A percentile compares a stretch with the other conserved stretches of the same genome.
phyloP scores from a whole-genome alignment of 2,329 filamentous ascomycete genomes.

The Hansfordia pulvinata region DNA sequence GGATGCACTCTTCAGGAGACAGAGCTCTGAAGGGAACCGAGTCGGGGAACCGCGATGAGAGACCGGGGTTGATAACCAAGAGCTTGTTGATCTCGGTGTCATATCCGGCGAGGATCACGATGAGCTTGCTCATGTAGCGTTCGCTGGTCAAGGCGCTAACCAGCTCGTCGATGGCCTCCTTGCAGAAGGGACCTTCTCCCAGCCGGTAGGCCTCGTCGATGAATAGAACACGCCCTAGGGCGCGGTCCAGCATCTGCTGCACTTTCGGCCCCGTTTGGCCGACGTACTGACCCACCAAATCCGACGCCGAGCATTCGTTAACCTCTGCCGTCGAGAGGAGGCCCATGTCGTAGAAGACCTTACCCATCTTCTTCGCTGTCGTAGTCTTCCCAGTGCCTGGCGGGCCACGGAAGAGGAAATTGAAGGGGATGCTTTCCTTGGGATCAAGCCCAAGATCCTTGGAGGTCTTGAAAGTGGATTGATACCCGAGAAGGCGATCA shows the following conservation, averaged over 20 bases:
- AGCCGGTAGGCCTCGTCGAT: slow-evolving; percentile 2
- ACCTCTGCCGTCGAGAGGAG: slow-evolving; percentile 48
- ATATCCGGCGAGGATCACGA: slow-evolving; percentile 42
- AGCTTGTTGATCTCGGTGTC: slow-evolving; percentile 36
- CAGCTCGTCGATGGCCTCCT: slow-evolving; percentile 10
- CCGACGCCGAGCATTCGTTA: slow-evolving; percentile 51
- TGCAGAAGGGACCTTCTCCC: slow-evolving; percentile 9
- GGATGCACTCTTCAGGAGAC: slow-evolving; percentile 7
- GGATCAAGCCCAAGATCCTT: slow-evolving; percentile 38
- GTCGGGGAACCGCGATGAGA: slow-evolving; percentile 31
- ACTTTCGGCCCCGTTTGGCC: slow-evolving; percentile 61
- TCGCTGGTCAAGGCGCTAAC: slow-evolving; percentile 18
- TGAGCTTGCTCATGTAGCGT: slow-evolving; percentile 29
- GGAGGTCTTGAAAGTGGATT: slow-evolving; percentile 35
- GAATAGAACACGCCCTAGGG: slow-evolving; percentile 15
- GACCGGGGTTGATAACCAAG: slow-evolving; percentile 33
- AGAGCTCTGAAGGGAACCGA: slow-evolving; percentile 10
- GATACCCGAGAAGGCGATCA: slow-evolving; percentile 36
- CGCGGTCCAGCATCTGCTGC: slow-evolving; percentile 41
- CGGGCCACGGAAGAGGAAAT: slow-evolving; percentile 52
- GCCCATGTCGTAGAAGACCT: slow-evolving; percentile 64
- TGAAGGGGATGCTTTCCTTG: slow-evolving; percentile 46
- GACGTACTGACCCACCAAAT: slow-evolving; percentile 54
- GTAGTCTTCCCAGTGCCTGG: slow-evolving; percentile 64
- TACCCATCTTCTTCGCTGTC: slow-evolving; percentile 59